Evolutionary conservation across 305 asterid genomes (phyloP).

Genomic region (Fraxinus velutina): DNA sequence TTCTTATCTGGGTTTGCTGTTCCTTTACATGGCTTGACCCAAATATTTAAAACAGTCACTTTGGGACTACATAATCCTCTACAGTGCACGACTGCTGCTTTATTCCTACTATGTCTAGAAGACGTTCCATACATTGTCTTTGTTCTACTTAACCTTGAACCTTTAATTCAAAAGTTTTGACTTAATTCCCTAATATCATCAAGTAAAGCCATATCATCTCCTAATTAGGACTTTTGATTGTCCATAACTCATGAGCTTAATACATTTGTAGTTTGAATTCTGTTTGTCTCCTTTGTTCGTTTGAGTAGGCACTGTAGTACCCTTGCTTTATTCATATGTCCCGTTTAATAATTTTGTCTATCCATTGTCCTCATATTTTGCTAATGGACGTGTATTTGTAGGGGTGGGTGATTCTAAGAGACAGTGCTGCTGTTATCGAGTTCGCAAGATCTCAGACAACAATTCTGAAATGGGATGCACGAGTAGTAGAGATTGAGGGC

Average conservation of each 20-base stretch:
- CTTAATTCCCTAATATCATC: neutral
- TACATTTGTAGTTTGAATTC: neutral
- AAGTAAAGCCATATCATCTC: neutral
- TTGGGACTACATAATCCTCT: neutral
- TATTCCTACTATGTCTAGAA: neutral
- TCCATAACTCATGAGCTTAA: neutral
- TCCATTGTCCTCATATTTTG: neutral
- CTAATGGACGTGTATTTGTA: slow-evolving; percentile 31
- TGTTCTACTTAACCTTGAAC: neutral
- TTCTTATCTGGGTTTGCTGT: slow-evolving; percentile 27
- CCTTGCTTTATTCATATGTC: neutral
- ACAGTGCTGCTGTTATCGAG: slow-evolving; percentile 62
- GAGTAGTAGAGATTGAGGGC: slow-evolving; percentile 82
- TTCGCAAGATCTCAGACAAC: slow-evolving; percentile 71
- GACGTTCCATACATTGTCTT: neutral
- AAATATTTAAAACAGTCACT: neutral
- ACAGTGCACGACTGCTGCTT: neutral
- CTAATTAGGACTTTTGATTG: neutral
- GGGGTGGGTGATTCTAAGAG: slow-evolving; percentile 94
- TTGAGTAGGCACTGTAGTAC: neutral
- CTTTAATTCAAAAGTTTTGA: neutral
- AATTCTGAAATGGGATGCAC: slow-evolving; percentile 88
- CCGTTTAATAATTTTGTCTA: neutral
- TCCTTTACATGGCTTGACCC: neutral
- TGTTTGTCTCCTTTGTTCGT: neutral